Conservation (phyloP, 2,329 filamentous ascomycete genomes). For the Claviceps citrina region DNA sequence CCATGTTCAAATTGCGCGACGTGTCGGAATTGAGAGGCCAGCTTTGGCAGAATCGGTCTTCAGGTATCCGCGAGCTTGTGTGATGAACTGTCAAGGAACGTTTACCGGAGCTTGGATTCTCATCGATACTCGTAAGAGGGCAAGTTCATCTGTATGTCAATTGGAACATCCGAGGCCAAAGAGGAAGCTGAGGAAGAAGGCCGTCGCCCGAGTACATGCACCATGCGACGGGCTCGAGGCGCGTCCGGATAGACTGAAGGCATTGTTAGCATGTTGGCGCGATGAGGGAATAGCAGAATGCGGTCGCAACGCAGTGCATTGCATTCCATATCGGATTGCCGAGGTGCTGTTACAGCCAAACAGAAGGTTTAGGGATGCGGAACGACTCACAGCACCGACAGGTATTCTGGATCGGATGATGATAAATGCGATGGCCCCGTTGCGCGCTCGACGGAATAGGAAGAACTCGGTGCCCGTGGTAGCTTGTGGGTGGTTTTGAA, state of each 20-base stretch:
- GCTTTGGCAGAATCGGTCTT: neutral
- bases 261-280: constrained; percentile 10
- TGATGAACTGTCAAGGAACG: neutral
- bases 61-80: neutral
- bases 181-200: neutral
- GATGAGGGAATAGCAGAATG: constrained; percentile 1
- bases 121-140: too few relatives aligned
- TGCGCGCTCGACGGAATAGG: constrained; percentile 27
- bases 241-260: constrained; percentile 7
- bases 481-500: constrained; percentile 19
- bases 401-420: constrained; percentile 21
- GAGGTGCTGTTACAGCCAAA: constrained; percentile 3
- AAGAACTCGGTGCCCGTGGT: constrained; percentile 28
- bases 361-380: constrained; percentile 3
- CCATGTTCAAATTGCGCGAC: constrained; percentile 13
- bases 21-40: too few relatives aligned
- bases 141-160: neutral
- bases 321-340: constrained; percentile 5
- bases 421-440: constrained; percentile 28
- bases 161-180: neutral
- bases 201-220: neutral
- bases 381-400: constrained; percentile 21
- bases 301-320: constrained; percentile 4
- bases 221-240: constrained; percentile 5
- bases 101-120: neutral